Base-by-base conservation (phyloP, 768 basidiomycete species). In the Russula lepida region DNA sequence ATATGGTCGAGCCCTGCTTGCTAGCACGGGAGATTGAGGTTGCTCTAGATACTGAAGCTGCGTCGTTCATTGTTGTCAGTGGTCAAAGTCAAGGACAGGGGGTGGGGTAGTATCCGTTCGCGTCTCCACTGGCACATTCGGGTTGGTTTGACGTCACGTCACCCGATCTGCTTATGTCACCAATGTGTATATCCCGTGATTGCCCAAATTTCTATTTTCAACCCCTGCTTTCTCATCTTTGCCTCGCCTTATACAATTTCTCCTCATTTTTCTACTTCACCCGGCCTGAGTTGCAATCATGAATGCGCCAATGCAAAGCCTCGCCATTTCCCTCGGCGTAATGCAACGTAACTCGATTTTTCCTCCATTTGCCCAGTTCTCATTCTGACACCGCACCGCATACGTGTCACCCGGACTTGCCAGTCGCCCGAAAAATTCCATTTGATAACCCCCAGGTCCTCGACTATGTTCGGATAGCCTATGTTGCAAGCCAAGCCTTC, bases 371-470 rank as follows among this genome's bases (percentile, higher is more conserved):
- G 2, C 27, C 19, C 44, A 4, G 44, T 59, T 57, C n/a, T 30
- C 27, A n/a, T 17, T 49, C 11, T 47, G 33, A 65, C 35, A n/a
- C 51, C 44, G 54, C 35, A n/a, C 51, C 44, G 54, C 60, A 43
- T 65, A 53, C 59, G 54, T 67, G 53, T 63, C 49, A 46, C 58
- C 5, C 43, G 43, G 43, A 44, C 43, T 32, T 46, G 37, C 9
- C 51, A 95, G 92, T 98, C 72, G 94, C 94, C 67, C 84, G 90
- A 66, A 89, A 84, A 74, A 85, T 98, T 65, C 87, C 92, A 30
- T 92, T 97, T 66, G 91, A 95, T 46, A 85, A 98, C 75, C 91
- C 92, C 7, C 75, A 85, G 58, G 79, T 89, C 41, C 83, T 98
- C 66, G 76, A 78, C 70, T 90, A 89, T 69, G 89, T 94, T 59